Evolutionary conservation across 768 basidiomycete species (phyloP), one percentile per base, ranked within the genome.

Genomic region (Mycena rebaudengoi): DNA sequence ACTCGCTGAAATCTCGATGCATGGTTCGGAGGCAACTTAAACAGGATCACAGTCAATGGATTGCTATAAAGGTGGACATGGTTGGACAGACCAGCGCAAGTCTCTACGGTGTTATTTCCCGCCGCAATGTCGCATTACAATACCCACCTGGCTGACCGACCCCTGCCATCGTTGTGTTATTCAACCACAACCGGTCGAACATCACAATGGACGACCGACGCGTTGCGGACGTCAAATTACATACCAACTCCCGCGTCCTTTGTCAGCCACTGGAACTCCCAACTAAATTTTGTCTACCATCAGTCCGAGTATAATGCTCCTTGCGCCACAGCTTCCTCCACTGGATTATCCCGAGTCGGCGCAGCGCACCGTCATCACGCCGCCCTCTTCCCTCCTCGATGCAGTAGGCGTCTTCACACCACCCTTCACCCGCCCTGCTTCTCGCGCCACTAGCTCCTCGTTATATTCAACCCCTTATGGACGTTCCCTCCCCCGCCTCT

Each of bases 201-300:
- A 10, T 33, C 58, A 14, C 58, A 59, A 26, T 64, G 63, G 57
- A 12, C 57, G 20, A 21, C 63, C 21, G 41, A 58, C 18, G 26
- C 33, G 3, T 53, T 51, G 51, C 33, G 62, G 40, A 30, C 62
- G 18, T 41, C 53, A 13, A 52, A 65, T 50, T 65, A 65, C 64
- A 65, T 65, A 60, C 64, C 64, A 23, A 65, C 64, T 13, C 64
- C 64, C 46, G 64, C 64, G 23, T 65, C 64, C 18, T 60, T 49
- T n/a, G n/a, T 60, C 46, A 50, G 13, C 16, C 58, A 52, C 11
- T 60, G 58, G 64, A 54, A 60, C 55, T 28, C 64, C 50, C 44
- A n/a, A n/a, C n/a, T 60, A 60, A 54, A 65, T 54, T 49, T 65
- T 60, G 56, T n/a, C 45, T 60, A 26, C n/a, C n/a, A n/a, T 60